Evolutionary conservation across 768 basidiomycete species (phyloP).

Genomic region (Rhizopogon salebrosus): DNA sequence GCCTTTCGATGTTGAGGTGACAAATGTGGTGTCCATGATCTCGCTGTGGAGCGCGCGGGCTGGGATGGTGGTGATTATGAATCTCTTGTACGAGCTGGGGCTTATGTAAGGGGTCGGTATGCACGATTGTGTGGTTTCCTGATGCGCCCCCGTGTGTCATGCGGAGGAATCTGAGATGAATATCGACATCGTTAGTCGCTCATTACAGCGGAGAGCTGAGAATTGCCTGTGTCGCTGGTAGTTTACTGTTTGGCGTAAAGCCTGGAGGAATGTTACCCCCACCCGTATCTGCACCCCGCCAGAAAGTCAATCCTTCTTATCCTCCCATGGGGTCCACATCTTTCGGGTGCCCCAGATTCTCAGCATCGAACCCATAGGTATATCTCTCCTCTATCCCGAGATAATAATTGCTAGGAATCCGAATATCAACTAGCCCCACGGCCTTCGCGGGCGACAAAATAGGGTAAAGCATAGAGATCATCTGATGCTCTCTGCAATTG

Average conservation of each 20-base stretch:
- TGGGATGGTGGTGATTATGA: constrained; percentile 58
- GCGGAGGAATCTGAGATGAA: constrained; percentile 52
- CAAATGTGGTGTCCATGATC: constrained; percentile 86
- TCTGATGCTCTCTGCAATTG: too few relatives aligned
- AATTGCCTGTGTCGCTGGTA: constrained; percentile 79
- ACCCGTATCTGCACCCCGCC: constrained; percentile 95
- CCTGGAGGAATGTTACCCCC: constrained; percentile 86
- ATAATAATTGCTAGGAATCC: constrained; percentile 96
- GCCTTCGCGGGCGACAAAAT: constrained; percentile 91
- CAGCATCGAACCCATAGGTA: constrained; percentile 87
- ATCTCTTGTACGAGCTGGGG: constrained; percentile 34
- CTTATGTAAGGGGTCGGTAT: constrained; percentile 63
- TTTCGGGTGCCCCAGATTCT: constrained; percentile 58
- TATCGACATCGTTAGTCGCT: neutral
- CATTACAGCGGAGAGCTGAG: constrained; percentile 6
- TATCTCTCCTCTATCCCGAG: constrained; percentile 68
- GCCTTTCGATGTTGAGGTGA: constrained; percentile 67
- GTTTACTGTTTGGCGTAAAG: constrained; percentile 64
- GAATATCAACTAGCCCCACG: constrained; percentile 80
- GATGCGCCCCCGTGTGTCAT: constrained; percentile 56
- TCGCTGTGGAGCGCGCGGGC: constrained; percentile 64
- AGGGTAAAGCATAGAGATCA: constrained; percentile 82
- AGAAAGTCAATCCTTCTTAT: constrained; percentile 84
- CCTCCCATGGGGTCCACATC: constrained; percentile 84
- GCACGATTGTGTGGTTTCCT: constrained; percentile 57